Evolutionary conservation across 2,329 filamentous ascomycete genomes (phyloP).

Genomic region (Alternaria alternata): DNA sequence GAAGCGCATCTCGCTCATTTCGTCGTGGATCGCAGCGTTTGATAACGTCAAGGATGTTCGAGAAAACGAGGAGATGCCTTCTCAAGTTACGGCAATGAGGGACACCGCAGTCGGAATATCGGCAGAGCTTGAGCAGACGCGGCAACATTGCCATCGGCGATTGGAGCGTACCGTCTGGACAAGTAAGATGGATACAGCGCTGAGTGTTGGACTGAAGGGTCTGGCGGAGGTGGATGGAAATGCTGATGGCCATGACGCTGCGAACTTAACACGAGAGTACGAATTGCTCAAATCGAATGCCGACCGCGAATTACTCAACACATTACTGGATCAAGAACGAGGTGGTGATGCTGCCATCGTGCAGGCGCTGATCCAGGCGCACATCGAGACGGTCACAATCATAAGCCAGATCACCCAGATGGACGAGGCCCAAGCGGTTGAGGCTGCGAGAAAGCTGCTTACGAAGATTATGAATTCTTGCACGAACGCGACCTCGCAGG

Average conservation of each 20-base stretch:
- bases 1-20: constrained; percentile 84
- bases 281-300: constrained; percentile 86
- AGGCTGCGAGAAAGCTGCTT: constrained; percentile 79
- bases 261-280: constrained; percentile 78
- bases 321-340: constrained; percentile 85
- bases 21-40: constrained; percentile 91
- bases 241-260: constrained; percentile 71
- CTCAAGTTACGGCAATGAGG: constrained; percentile 68
- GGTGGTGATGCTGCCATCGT: constrained; percentile 78
- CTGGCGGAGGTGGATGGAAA: constrained; percentile 73
- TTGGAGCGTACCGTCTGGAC: constrained; percentile 87
- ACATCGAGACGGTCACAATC: constrained; percentile 89
- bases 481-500: constrained; percentile 75
- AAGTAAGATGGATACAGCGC: constrained; percentile 82
- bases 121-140: constrained; percentile 85
- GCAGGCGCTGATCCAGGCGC: constrained; percentile 84
- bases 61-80: constrained; percentile 74
- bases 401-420: constrained; percentile 83
- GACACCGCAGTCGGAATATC: constrained; percentile 90
- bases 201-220: constrained; percentile 84
- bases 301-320: constrained; percentile 77
- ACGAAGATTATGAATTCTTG: constrained; percentile 80
- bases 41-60: constrained; percentile 79
- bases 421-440: constrained; percentile 82
- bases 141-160: constrained; percentile 88